Base-by-base conservation (phyloP, 495 filamentous ascomycete genomes). In the Apodospora peruviana region DNA sequence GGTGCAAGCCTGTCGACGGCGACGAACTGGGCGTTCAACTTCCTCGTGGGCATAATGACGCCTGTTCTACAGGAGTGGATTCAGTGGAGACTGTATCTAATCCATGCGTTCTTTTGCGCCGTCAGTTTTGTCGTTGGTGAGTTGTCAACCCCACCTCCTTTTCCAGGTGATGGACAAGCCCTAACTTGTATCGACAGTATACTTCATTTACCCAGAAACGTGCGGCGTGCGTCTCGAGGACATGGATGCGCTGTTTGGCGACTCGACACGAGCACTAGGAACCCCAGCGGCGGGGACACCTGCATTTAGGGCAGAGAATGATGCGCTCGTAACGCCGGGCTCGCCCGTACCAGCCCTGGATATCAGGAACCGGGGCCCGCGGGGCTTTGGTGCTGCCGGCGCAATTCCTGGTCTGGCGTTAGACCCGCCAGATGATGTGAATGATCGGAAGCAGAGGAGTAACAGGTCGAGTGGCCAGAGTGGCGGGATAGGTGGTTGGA, bases 1-100 rank as follows among this genome's bases (percentile, higher is more conserved):
- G 93, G 93, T 50, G 94, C 93, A 41, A 96, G 91, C 72, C 71
- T 98, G 57, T 97, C 93, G 50, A 98, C 93, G 1, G 93, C 93
- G 17, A 79, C 90, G 8, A 98, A 98, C 62, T 98, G 94, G 94
- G 89, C 91, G 3, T 97, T 93, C 70, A 98, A 98, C 61, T 98
- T 89, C 87, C 75, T 97, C 4, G 94, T 97, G 22, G 94, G 93
- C 36, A 86, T 90, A 65, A 79, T 97, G 71, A 98, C 93, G 7
- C 93, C 93, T 2, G 79, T 97, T 51, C 73, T 97, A 36, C 93
- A 97, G 65, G 87, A 88, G 50, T 79, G 73, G 66, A 96, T 98
- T 49, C 81, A 82, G 52, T 97, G 93, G 94, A 81, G 91, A 39
- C 69, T 98, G 42, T 98, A 98, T 57, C 75, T 98, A 23, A 70